A percentile compares a stretch with the other conserved stretches of the same genome.
phyloP scores from a whole-genome alignment of 805 yeast genomes.

The Jamesozyma jinghongensis region DNA sequence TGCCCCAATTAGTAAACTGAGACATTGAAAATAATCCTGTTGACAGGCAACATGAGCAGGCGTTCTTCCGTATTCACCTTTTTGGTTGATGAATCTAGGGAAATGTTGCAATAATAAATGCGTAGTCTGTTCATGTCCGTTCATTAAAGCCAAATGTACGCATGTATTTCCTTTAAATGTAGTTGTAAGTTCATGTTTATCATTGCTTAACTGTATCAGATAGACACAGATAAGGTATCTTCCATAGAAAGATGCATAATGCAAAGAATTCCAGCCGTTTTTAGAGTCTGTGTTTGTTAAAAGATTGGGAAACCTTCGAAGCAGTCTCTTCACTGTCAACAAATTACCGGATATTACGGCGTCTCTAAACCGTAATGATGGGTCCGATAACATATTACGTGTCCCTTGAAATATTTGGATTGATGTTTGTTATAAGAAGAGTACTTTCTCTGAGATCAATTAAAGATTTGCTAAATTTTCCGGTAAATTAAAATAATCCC shows the following conservation, averaged over 20 bases:
- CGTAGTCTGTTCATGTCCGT: constrained; percentile 64
- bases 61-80: constrained; percentile 42
- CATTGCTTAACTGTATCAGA: constrained; percentile 50
- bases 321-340: constrained; percentile 52
- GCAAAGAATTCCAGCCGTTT: constrained; percentile 78
- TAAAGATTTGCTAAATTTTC: too few relatives aligned
- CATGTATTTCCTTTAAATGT: constrained; percentile 55
- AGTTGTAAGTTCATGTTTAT: constrained; percentile 38
- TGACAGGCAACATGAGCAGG: constrained; percentile 64
- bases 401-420: too few relatives aligned
- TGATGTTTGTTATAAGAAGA: too few relatives aligned
- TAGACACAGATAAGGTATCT: constrained; percentile 57
- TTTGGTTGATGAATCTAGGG: constrained; percentile 43
- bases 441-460: too few relatives aligned
- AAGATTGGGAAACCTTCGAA: constrained; percentile 60
- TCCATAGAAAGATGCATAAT: constrained; percentile 71
- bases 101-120: constrained; percentile 62
- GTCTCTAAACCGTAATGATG: constrained; percentile 53
- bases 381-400: constrained; percentile 37
- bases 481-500: too few relatives aligned
- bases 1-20: constrained; percentile 54
- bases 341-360: constrained; percentile 58
- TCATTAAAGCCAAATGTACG: constrained; percentile 57
- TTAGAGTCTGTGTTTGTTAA: constrained; percentile 57
- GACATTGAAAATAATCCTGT: constrained; percentile 52